phyloP scores from a whole-genome alignment of 371 early-diverging fungal species.

The Chytridium lagenaria region DNA sequence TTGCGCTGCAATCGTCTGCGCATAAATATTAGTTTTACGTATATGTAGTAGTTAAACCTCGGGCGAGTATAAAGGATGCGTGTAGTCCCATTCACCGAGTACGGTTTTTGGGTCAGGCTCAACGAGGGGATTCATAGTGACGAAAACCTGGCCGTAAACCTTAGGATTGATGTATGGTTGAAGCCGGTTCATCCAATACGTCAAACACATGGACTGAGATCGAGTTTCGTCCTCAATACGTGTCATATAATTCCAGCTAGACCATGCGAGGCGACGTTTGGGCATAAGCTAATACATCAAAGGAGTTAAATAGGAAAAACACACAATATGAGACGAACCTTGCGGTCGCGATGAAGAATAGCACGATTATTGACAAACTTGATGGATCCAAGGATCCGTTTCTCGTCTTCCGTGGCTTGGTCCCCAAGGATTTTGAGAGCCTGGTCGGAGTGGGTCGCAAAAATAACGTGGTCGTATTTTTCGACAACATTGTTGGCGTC shows the following conservation, averaged over 20 bases:
- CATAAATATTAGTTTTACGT: not conserved
- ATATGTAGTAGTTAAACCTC: constrained; percentile 39
- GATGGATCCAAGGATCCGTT: constrained; percentile 51
- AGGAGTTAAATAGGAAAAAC: not conserved
- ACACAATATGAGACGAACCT: constrained; percentile 25
- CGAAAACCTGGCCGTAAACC: constrained; percentile 59
- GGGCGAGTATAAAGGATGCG: constrained; percentile 57
- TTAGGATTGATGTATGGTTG: constrained; percentile 56
- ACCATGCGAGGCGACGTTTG: constrained; percentile 52
- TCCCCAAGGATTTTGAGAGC: constrained; percentile 59
- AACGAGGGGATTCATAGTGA: constrained; percentile 65
- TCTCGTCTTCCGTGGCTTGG: constrained; percentile 56
- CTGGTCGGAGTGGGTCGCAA: constrained; percentile 67
- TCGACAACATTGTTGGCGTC: constrained; percentile 44
- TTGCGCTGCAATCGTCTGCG: constrained; percentile 50
- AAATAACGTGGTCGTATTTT: constrained; percentile 62
- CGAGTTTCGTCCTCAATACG: constrained; percentile 28
- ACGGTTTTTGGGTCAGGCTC: constrained; percentile 52
- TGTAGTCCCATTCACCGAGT: constrained; percentile 54
- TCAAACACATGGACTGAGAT: constrained; percentile 50
- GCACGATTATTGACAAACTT: constrained; percentile 57
- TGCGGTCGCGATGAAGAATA: constrained; percentile 57
- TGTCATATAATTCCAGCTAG: constrained; percentile 67
- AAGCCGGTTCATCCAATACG: constrained; percentile 70
- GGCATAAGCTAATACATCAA: constrained; percentile 64